Percentiles rank a stretch among this genome's conserved stretches.
Evolutionary conservation across 148 eudicot genomes (phyloP).

Genomic region (Fagopyrum tataricum): DNA sequence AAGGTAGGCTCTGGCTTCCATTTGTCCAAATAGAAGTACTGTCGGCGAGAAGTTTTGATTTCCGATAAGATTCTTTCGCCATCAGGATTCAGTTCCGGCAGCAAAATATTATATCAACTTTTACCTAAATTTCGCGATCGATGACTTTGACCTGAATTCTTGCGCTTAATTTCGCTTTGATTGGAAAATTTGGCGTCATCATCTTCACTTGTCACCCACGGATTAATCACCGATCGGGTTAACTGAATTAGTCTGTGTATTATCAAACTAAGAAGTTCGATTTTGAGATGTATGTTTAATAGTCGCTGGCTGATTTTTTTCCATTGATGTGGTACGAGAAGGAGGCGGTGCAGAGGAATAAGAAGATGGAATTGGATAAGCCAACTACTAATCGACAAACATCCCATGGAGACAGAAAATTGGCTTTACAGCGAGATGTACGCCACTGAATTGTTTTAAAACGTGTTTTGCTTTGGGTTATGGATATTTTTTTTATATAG

Average conservation of each 20-base stretch:
- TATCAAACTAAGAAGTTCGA: neutral
- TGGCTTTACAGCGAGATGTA: slow-evolving; percentile 18
- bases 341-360: slow-evolving; percentile 11
- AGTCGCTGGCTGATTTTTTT: neutral
- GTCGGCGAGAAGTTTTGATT: too few relatives aligned
- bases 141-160: neutral
- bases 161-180: neutral
- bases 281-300: neutral
- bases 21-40: too few relatives aligned
- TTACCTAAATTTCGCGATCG: neutral
- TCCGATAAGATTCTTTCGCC: neutral
- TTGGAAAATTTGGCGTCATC: neutral
- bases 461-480: neutral
- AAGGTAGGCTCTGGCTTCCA: neutral
- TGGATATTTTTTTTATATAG: neutral
- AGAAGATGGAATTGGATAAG: slow-evolving; percentile 1
- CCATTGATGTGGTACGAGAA: neutral
- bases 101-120: neutral
- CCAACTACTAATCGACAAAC: slow-evolving; percentile 8
- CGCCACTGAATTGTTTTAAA: neutral
- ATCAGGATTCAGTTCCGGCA: neutral
- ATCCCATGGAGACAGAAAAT: slow-evolving; percentile 14
- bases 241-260: too few relatives aligned
- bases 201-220: too few relatives aligned
- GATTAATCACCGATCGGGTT: neutral